Percentiles rank a stretch among this genome's conserved stretches.
phyloP scores from a whole-genome alignment of 23 red algal species.

The Gracilariopsis chorda region DNA sequence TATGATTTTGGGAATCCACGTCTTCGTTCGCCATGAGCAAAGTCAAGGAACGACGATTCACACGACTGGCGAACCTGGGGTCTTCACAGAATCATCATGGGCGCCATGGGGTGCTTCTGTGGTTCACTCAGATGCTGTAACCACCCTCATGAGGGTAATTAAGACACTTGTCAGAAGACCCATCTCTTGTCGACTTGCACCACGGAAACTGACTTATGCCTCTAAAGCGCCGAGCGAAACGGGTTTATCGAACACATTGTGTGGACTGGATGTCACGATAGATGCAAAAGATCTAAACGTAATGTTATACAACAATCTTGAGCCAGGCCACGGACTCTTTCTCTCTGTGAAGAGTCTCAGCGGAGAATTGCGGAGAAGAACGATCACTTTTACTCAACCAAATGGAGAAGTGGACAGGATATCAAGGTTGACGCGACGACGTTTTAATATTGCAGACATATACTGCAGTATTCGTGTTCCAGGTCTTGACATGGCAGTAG shows the following conservation, averaged over 20 bases:
- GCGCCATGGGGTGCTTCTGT: conserved; percentile 34
- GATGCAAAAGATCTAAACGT: conserved; percentile 60
- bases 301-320: conserved; percentile 82
- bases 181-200: conserved; percentile 36
- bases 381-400: background rate
- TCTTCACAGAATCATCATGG: conserved; percentile 19
- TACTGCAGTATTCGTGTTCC: conserved; percentile 68
- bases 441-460: conserved; percentile 57
- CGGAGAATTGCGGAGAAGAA: conserved; percentile 42
- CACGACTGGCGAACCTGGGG: conserved; percentile 12
- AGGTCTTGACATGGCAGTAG: conserved; percentile 66
- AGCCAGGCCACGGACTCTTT: conserved; percentile 69
- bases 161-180: conserved; percentile 51
- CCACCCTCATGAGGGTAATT: conserved; percentile 60
- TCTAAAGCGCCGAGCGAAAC: conserved; percentile 54
- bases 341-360: conserved; percentile 24
- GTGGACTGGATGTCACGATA: conserved; percentile 41
- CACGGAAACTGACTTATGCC: background rate
- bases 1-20: conserved; percentile 53
- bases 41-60: background rate
- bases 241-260: conserved; percentile 41
- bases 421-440: conserved; percentile 36
- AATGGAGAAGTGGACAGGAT: conserved; percentile 32
- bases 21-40: conserved; percentile 42
- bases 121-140: conserved; percentile 72